Evolutionary conservation across 805 yeast species (phyloP), one percentile per base, ranked within the genome.

Genomic region (Candida tammaniensis): DNA sequence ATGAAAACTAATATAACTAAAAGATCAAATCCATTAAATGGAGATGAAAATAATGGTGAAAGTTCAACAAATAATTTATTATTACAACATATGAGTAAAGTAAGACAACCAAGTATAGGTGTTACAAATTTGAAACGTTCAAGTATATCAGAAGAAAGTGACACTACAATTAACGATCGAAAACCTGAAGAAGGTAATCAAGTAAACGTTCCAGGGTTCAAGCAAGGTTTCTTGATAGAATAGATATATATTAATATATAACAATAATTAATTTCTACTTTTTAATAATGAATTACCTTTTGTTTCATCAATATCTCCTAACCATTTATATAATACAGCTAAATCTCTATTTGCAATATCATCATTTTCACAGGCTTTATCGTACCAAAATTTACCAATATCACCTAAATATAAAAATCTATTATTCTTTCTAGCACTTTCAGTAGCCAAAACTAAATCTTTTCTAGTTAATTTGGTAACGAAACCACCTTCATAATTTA

Each of bases 401-500:
- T 63, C 72, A 19, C 71, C 72, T 42, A 56, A 42, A 36, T 42
- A 65, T 44, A 65, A 61, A 38, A 56, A 60, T 28, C 71, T 48
- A 36, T 58, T 42, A 31, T 55, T 52, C n/a, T 38, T 31, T 17
- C 51, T 49, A 17, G 72, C 72, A 39, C 61, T 48, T 26, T 55
- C 53, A 14, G 68, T 63, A 21, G 72, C 72, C 41, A 66, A 59
- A 3, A 63, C 68, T 51, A 66, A 60, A 44, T 66, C 72, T 42
- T 66, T 66, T 39, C 67, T 58, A 3, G 72, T 65, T 48, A 57
- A 68, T 50, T 58, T 74, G 47, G 67, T 73, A 51, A 57, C 61
- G 41, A 74, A 74, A 0, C 80, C 80, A 17, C 74, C 75, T 7
- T 58, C 46, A 50, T 62, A 74, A 23, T 61, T 68, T 5, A 53